These are phyloP conservation scores for Ceriops tagal DNA, from an alignment of 345 rosid genomes.

Conservation along the genomic window DNA sequence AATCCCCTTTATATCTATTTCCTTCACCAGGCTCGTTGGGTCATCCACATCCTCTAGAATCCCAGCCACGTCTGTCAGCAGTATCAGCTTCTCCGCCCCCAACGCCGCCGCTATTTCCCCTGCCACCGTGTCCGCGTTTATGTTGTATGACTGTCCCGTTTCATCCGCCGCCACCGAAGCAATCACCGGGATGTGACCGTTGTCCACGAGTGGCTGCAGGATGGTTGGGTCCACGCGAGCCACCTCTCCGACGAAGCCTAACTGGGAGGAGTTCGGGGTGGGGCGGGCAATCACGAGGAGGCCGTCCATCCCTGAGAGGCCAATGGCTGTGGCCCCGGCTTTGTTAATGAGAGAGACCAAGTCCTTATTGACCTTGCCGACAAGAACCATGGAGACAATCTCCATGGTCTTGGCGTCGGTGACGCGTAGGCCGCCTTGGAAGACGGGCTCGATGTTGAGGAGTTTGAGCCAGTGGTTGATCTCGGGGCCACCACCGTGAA, in stretches of 20 bases:
- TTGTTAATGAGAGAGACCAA: constrained; percentile 70
- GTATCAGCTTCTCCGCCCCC: constrained; percentile 67
- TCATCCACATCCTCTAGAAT: constrained; percentile 60
- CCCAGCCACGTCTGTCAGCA: constrained; percentile 86
- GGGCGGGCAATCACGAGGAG: constrained; percentile 89
- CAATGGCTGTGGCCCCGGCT: constrained; percentile 87
- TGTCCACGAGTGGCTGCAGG: constrained; percentile 50
- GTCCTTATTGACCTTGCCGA: constrained; percentile 82
- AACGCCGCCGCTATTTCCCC: constrained; percentile 95
- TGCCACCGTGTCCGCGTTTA: constrained; percentile 91
- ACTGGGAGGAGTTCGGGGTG: constrained; percentile 53
- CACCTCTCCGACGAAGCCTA: constrained; percentile 76
- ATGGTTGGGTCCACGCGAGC: constrained; percentile 71
- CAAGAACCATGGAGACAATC: constrained; percentile 89
- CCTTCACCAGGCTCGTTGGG: constrained; percentile 70
- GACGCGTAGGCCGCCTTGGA: constrained; percentile 78
- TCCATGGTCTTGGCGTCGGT: constrained; percentile 97
- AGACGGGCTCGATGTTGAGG: constrained; percentile 62
- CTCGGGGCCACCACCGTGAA: constrained; percentile 93
- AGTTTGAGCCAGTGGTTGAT: constrained; percentile 68
- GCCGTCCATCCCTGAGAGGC: constrained; percentile 85
- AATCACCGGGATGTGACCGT: constrained; percentile 74
- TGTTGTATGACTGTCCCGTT: constrained; percentile 63
- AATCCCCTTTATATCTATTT: constrained; percentile 79
- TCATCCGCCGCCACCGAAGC: constrained; percentile 88